Percentiles rank a stretch among this genome's conserved stretches.
These are phyloP conservation scores for Tolypocladium endophyticum DNA, from an alignment of 2,329 filamentous ascomycete species.

Conservation along the genomic window DNA sequence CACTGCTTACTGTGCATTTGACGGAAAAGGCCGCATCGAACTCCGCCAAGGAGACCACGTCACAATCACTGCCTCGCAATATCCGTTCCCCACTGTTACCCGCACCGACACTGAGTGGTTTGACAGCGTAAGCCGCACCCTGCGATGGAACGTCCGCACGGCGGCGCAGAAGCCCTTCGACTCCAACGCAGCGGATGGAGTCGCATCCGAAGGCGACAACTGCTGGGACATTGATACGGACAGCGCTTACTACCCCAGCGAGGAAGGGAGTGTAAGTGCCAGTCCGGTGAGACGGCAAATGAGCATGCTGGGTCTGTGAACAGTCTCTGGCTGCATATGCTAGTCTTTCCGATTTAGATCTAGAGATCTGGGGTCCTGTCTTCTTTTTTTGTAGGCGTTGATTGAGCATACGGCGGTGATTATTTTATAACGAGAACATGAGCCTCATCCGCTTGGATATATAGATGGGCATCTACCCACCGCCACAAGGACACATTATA, in stretches of 20 bases:
- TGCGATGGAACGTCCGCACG: conserved; percentile 90
- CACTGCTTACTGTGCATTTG: conserved; percentile 93
- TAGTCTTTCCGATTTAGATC: not conserved
- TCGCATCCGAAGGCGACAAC: conserved; percentile 32
- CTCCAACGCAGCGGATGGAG: conserved; percentile 25
- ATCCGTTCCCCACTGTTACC: conserved; percentile 93
- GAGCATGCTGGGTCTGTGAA: conserved; percentile 50
- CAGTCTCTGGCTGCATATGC: not conserved
- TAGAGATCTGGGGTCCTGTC: not conserved
- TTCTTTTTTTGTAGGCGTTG: not conserved
- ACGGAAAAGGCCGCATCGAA: conserved; percentile 92
- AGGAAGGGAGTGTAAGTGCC: conserved; percentile 57
- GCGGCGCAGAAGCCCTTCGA: conserved; percentile 89
- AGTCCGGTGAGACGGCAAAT: conserved; percentile 63
- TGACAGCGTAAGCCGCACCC: conserved; percentile 80
- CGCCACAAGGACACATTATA: not conserved
- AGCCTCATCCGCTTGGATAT: not conserved
- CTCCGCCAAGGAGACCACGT: conserved; percentile 89
- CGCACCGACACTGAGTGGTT: conserved; percentile 91
- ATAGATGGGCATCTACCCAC: not conserved
- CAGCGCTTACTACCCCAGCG: conserved; percentile 58
- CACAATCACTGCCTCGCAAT: conserved; percentile 90
- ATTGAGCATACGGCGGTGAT: not conserved
- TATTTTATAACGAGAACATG: not conserved
- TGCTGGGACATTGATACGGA: conserved; percentile 97